phyloP scores from a whole-genome alignment of 2,329 filamentous ascomycete genomes.

The Penicillium occitanis region DNA sequence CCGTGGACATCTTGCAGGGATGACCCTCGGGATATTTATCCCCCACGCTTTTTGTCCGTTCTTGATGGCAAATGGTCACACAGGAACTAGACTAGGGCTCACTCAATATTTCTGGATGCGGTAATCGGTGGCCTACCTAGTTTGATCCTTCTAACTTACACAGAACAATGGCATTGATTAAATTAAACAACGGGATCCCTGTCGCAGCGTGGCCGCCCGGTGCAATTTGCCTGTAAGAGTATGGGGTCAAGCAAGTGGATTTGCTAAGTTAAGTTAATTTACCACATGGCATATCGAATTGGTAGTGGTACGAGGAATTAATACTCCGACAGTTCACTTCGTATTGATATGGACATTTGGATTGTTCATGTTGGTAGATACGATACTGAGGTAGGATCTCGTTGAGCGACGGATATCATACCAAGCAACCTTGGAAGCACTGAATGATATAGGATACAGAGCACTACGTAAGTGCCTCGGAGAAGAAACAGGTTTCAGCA shows the following conservation, averaged over 20 bases:
- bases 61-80: not conserved
- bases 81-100: not conserved
- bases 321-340: not conserved
- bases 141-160: not conserved
- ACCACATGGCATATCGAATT: not conserved
- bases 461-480: not conserved
- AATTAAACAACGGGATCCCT: constrained; percentile 8
- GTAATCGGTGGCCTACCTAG: not conserved
- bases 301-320: not conserved
- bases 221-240: constrained; percentile 6
- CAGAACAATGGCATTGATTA: not conserved
- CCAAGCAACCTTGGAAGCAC: not conserved
- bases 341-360: not conserved
- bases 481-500: not conserved
- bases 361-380: not conserved
- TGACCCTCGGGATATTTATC: not conserved
- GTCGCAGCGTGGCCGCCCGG: constrained; percentile 19
- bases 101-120: not conserved
- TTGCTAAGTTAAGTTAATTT: not conserved
- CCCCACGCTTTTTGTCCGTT: not conserved
- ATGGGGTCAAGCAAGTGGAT: not conserved
- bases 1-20: not conserved
- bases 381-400: not conserved
- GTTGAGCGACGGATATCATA: not conserved
- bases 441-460: not conserved